Conservation (phyloP, 73 alveolate genomes). For the Paraurostyla sp. region DNA sequence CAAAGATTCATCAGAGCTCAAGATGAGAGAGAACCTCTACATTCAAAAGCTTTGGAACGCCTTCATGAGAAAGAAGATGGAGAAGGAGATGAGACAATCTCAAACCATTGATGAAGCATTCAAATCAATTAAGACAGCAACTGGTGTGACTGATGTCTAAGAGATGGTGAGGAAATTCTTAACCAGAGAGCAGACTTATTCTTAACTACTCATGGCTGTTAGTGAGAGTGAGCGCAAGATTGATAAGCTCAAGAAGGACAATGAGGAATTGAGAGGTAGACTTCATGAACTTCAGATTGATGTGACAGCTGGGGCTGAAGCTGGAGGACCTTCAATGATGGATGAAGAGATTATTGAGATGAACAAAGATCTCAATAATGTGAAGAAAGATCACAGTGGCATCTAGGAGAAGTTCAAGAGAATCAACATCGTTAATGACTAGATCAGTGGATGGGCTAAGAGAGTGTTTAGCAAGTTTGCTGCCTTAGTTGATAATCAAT, state of each 20-base stretch:
- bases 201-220: constrained; percentile 81
- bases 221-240: constrained; percentile 87
- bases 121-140: constrained; percentile 85
- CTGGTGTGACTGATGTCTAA: constrained; percentile 81
- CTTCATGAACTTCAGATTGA: constrained; percentile 52
- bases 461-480: constrained; percentile 59
- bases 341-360: constrained; percentile 64
- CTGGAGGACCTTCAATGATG: neutral
- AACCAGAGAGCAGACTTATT: constrained; percentile 89
- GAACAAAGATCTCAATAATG: constrained; percentile 13
- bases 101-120: constrained; percentile 87
- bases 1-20: constrained; percentile 79
- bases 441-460: constrained; percentile 67
- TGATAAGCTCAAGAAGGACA: constrained; percentile 83
- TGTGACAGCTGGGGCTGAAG: constrained; percentile 15
- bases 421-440: constrained; percentile 56
- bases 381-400: constrained; percentile 40
- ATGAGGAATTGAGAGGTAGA: constrained; percentile 66
- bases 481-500: neutral
- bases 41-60: constrained; percentile 84
- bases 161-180: constrained; percentile 89
- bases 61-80: constrained; percentile 87
- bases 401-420: constrained; percentile 61
- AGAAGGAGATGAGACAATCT: constrained; percentile 89
- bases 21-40: constrained; percentile 84